phyloP scores from a whole-genome alignment of 805 yeast genomes.

The Geotrichum ghanense region DNA sequence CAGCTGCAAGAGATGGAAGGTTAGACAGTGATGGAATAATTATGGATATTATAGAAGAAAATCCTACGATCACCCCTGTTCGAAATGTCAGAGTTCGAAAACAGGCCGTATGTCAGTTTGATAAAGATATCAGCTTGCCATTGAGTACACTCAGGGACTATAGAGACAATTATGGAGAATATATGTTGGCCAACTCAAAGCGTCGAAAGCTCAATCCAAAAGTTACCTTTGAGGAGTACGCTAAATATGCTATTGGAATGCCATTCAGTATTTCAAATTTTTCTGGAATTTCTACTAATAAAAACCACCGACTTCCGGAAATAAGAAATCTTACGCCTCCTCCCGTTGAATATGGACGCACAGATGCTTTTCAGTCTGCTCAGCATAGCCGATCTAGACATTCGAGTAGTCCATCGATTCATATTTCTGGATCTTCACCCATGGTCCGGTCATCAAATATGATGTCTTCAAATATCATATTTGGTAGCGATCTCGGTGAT shows the following conservation, averaged over 20 bases:
- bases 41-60: background rate
- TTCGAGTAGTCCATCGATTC: background rate
- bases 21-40: background rate
- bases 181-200: background rate
- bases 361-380: background rate
- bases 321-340: background rate
- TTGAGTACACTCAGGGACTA: background rate
- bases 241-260: background rate
- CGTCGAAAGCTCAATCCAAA: background rate
- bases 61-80: background rate
- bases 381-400: background rate
- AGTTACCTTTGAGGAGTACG: background rate
- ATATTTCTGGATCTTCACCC: background rate
- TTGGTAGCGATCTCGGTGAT: constrained; percentile 1
- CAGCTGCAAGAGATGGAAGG: background rate
- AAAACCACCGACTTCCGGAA: background rate
- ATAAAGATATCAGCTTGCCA: background rate
- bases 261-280: background rate
- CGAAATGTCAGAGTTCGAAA: background rate
- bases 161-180: background rate
- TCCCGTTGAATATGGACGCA: background rate
- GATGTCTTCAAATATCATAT: background rate
- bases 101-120: background rate
- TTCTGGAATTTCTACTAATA: background rate
- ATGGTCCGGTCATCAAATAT: background rate